phyloP scores from a whole-genome alignment of 83 land plant genomes.

The Diphasiastrum complanatum region DNA sequence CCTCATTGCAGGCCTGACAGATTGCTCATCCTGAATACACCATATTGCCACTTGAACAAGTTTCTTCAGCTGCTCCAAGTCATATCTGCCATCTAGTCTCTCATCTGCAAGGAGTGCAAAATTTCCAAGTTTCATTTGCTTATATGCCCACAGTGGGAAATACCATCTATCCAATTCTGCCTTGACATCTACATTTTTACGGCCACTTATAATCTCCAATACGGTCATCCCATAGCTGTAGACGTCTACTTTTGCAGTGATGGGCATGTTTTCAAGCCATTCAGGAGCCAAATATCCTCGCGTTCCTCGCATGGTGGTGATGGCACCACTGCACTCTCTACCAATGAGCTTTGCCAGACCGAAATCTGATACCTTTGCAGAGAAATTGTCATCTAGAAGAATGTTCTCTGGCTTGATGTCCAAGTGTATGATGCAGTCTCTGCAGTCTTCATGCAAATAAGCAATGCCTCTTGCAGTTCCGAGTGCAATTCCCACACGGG shows the following conservation, averaged over 20 bases:
- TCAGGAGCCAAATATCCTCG: conserved; percentile 65
- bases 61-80: too few species aligned
- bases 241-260: conserved; percentile 55
- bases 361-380: conserved; percentile 53
- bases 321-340: conserved; percentile 36
- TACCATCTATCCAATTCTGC: too few species aligned
- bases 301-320: conserved; percentile 63
- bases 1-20: too few species aligned
- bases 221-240: conserved; percentile 64
- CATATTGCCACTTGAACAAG: too few species aligned
- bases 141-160: too few species aligned
- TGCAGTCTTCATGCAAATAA: conserved; percentile 50
- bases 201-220: conserved; percentile 50
- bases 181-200: too few species aligned
- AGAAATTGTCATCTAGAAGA: conserved; percentile 30
- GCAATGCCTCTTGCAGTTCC: conserved; percentile 58
- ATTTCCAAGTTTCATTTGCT: too few species aligned
- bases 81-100: too few species aligned
- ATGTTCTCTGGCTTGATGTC: conserved; percentile 67
- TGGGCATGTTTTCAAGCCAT: conserved; percentile 50
- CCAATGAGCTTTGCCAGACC: conserved; percentile 52
- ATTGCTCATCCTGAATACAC: too few species aligned
- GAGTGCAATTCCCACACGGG: conserved; percentile 45
- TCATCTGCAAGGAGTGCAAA: too few species aligned
- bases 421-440: conserved; percentile 59